Percentiles rank a stretch among this genome's conserved stretches.
Conservation (phyloP, 176 grass and related monocot species). For the Oryza coarctata region DNA sequence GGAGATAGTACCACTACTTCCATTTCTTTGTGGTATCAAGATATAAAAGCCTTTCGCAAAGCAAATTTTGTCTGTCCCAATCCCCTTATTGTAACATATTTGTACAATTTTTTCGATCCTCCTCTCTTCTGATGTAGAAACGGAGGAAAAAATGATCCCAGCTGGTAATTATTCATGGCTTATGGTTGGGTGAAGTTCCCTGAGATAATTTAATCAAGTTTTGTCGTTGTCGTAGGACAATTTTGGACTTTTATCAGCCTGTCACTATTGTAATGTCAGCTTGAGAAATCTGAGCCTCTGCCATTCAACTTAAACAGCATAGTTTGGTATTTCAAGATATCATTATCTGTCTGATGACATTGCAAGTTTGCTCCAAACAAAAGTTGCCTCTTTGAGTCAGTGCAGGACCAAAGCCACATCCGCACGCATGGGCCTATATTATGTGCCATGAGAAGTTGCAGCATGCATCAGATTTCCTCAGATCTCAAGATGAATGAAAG, state of each 20-base stretch:
- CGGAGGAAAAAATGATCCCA: background rate
- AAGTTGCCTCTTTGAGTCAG: background rate
- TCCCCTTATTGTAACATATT: slow-evolving; percentile 13
- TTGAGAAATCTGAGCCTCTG: too few relatives aligned
- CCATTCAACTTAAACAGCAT: background rate
- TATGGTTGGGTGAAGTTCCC: background rate
- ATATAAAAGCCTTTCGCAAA: background rate
- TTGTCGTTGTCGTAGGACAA: background rate
- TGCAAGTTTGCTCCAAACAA: background rate
- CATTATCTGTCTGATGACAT: background rate
- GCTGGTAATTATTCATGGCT: background rate
- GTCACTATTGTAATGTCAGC: background rate
- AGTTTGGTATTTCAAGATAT: background rate
- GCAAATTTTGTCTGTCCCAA: slow-evolving; percentile 21
- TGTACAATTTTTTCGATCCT: background rate
- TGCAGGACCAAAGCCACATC: background rate
- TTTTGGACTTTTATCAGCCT: background rate
- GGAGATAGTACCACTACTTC: slow-evolving; percentile 8
- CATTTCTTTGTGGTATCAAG: background rate
- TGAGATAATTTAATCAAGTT: background rate
- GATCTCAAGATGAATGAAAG: background rate
- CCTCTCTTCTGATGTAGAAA: background rate
- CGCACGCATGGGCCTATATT: background rate
- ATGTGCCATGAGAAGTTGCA: background rate
- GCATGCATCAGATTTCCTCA: background rate